Evolutionary conservation across 345 rosid genomes (phyloP), one percentile per base, ranked within the genome.

Genomic region (Excoecaria agallocha): DNA sequence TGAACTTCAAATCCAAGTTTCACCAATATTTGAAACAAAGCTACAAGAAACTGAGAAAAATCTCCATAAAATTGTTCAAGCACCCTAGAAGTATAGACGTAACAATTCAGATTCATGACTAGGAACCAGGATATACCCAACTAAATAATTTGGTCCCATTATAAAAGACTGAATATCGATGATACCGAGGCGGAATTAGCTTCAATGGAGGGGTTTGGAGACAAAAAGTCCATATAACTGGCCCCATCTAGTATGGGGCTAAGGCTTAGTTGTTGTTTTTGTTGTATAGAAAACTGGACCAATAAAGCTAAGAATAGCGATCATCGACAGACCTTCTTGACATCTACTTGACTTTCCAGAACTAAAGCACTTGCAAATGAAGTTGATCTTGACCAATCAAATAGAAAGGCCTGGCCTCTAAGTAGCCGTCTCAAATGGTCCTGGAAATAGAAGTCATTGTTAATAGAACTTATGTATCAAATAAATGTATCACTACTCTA

Each of bases 301-400:
- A 30, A 30, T 30, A 30, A 30, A 30, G 30, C 30, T 30, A 30
- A 30, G 8, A 48, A 13, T 0, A 19, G 56, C 45, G 30, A 22
- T 30, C 30, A 62, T 61, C 12, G 5, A 69, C 82, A 61, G 77
- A 95, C 98, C 98, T 93, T 95, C 86, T 91, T 95, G 77, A 98
- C 94, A 86, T 95, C 99, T 50, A 93, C 87, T 85, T 95, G 97
- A 80, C 94, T 92, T 85, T 95, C 99, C 83, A 95, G 74, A 83
- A 95, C 96, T 66, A 95, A 82, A 73, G 92, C 91, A 87, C 98
- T 91, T 74, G 99, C 98, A 77, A 95, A 77, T 19, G 98, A 95
- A 62, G 90, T 87, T 83, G 99, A 95, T 80, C 98, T 89, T 41
- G 99, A 84, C 99, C 98, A 95, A 76, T 95, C 97, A 74, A 95